Evolutionary conservation across 192 early-diverging fungal species (phyloP).

Genomic region (Umbelopsis ramanniana): DNA sequence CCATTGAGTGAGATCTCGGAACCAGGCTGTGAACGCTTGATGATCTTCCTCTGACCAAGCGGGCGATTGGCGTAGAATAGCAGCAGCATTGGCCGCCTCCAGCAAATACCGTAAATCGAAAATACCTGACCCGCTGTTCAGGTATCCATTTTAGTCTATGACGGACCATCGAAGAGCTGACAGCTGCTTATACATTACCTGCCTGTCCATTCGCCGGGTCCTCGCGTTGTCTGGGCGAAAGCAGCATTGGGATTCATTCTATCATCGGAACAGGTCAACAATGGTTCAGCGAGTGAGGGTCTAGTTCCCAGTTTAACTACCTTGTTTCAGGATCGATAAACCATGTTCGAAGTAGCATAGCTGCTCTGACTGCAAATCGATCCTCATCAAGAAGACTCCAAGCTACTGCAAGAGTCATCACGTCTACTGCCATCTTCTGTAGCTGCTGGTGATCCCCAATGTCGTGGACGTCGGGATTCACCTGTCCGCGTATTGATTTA

Average conservation of each 20-base stretch:
- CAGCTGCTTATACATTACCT: not conserved
- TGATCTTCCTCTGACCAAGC: slow-evolving; percentile 4
- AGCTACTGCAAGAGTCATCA: not conserved
- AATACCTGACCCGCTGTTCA: not conserved
- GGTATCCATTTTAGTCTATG: not conserved
- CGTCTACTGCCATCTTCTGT: not conserved
- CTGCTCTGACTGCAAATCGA: not conserved
- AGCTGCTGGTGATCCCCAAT: not conserved
- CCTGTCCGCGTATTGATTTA: not conserved
- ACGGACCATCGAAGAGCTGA: not conserved
- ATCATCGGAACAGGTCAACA: not conserved
- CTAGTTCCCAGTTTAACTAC: not conserved
- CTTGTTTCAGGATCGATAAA: slow-evolving; percentile 1
- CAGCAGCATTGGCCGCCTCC: not conserved
- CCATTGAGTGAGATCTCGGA: not conserved
- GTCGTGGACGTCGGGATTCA: not conserved
- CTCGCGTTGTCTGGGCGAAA: not conserved
- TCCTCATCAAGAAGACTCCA: not conserved
- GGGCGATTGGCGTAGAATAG: not conserved
- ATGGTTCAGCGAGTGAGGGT: not conserved
- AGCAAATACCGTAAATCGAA: slow-evolving; percentile 3
- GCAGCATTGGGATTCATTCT: slow-evolving; percentile 8
- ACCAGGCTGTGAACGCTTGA: not conserved
- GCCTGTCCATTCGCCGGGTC: not conserved
- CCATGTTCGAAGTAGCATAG: not conserved